Conservation (phyloP, 2,329 filamentous ascomycete species). For the Acephala macrosclerotiorum region DNA sequence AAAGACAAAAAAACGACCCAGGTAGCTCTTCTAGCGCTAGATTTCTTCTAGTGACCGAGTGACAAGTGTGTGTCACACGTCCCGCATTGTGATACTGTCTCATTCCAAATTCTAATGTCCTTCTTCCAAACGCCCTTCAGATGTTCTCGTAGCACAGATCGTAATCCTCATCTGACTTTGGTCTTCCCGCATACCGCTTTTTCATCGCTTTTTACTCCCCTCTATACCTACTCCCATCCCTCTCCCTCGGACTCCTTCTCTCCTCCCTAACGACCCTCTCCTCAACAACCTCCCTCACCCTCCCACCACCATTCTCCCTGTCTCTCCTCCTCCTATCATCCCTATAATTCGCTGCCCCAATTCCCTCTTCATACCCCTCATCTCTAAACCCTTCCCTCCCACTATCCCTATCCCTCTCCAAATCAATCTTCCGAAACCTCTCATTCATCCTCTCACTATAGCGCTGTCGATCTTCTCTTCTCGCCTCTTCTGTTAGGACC, state of each 20-base stretch:
- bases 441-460: constrained; percentile 8
- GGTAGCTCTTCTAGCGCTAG: neutral
- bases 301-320: neutral
- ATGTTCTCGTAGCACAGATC: neutral
- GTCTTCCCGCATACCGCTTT: neutral
- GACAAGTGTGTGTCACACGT: neutral
- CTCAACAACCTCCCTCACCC: neutral
- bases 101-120: too few relatives aligned
- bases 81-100: neutral
- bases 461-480: neutral
- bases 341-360: neutral
- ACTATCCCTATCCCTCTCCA: neutral
- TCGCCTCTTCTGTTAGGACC: neutral
- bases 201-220: neutral
- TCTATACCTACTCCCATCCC: neutral
- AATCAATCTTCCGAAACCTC: neutral
- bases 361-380: constrained; percentile 2
- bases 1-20: neutral
- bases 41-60: neutral
- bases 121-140: neutral
- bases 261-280: neutral
- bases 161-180: neutral
- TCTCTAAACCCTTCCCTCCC: neutral
- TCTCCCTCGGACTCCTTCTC: neutral
- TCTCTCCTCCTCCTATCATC: neutral